phyloP scores from a whole-genome alignment of 2,329 filamentous ascomycete species.

The Westerdykella aurantiaca region DNA sequence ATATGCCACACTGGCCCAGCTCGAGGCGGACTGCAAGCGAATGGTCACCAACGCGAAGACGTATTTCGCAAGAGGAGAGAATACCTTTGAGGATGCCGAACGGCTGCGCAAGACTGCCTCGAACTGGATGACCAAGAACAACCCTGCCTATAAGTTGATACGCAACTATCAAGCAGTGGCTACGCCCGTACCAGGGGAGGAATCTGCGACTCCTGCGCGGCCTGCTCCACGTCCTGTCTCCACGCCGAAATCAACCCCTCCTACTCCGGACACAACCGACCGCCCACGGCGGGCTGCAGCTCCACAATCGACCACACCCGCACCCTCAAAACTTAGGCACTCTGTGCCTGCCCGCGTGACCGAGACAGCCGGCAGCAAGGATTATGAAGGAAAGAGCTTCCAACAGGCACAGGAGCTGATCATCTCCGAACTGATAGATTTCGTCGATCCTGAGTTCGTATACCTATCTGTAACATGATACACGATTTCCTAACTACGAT shows the following conservation, averaged over 20 bases:
- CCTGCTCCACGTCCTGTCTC: conserved; percentile 22
- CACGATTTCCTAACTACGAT: background rate
- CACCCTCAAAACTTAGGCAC: conserved; percentile 28
- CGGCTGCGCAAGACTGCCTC: conserved; percentile 78
- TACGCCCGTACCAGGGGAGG: conserved; percentile 63
- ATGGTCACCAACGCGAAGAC: conserved; percentile 85
- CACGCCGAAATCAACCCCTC: conserved; percentile 17
- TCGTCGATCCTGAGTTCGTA: conserved; percentile 51
- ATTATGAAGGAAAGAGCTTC: conserved; percentile 68
- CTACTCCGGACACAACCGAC: conserved; percentile 21
- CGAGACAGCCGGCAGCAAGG: conserved; percentile 26
- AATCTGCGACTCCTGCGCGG: conserved; percentile 28
- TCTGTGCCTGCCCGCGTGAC: conserved; percentile 17
- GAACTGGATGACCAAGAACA: conserved; percentile 81
- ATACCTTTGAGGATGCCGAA: conserved; percentile 77
- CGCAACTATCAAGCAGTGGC: conserved; percentile 64
- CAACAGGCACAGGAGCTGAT: conserved; percentile 85
- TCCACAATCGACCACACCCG: conserved; percentile 25
- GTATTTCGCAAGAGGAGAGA: conserved; percentile 67
- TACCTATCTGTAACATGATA: background rate
- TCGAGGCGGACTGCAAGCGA: conserved; percentile 82
- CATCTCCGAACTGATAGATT: conserved; percentile 63
- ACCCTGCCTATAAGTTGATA: conserved; percentile 67
- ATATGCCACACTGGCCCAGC: conserved; percentile 64
- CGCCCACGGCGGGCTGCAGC: conserved; percentile 26